Evolutionary conservation across 768 basidiomycete species (phyloP), one percentile per base, ranked within the genome.

Genomic region (Mrakia gelida): DNA sequence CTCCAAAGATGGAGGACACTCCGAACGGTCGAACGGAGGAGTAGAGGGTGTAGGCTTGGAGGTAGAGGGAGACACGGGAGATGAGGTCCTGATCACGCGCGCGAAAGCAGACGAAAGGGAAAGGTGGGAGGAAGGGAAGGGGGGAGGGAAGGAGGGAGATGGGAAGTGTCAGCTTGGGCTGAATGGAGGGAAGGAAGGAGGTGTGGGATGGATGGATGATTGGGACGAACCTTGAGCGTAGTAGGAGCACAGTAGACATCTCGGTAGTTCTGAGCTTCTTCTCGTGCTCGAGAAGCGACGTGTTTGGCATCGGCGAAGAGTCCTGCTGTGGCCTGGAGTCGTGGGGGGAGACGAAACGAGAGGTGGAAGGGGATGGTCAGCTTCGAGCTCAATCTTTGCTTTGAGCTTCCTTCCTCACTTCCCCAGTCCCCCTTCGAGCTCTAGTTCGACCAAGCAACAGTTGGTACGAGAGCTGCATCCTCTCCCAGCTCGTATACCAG

Each of bases 21-120:
- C 96, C 97, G 82, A 98, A 98, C 0, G 97, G 97, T 59, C 97
- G 91, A 54, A 98, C 96, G 32, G 95, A 98, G 1, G 95, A 98
- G 86, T 98, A 98, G 59, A 98, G 90, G 9, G 97, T 99, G 86
- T 98, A 98, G 63, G 91, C 90, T 86, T 99, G 97, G 13, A 93
- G 91, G 84, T 93, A 96, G n/a, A 89, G 88, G 2, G 92, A 91
- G 65, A 99, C 82, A 78, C 95, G 92, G 82, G 93, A 92, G 75
- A 92, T 86, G 71, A 92, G 84, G 43, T 86, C 82, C 90, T 91
- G 81, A 0, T 38, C 1, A 3, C 15, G 49, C 49, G 49, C 15
- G 49, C 18, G 45, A 21, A 15, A 41, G 63, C 2, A 18, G 28
- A 61, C 15, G 45, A 45, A 45, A 45, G 45, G n/a, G 11, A 23